Conservation (phyloP, 768 basidiomycete genomes). For the Leccinellum luteum region DNA sequence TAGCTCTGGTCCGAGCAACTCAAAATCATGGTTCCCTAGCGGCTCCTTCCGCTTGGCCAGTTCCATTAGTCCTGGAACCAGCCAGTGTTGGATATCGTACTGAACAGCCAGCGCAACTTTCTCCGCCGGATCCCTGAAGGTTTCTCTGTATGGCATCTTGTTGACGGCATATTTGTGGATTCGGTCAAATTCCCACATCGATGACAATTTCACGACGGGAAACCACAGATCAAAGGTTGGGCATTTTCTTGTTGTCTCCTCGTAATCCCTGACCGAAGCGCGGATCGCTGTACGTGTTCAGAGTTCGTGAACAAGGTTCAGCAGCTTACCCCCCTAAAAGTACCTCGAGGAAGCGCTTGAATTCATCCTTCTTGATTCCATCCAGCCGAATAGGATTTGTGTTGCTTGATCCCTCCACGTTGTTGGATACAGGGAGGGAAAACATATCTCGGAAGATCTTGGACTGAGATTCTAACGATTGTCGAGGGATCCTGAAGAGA, state of each 20-base stretch:
- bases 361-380: conserved; percentile 24
- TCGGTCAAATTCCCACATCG: conserved; percentile 36
- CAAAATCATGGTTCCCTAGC: conserved; percentile 13
- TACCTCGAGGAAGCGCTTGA: conserved; percentile 24
- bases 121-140: conserved; percentile 14
- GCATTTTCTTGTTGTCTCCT: background rate
- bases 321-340: conserved; percentile 20
- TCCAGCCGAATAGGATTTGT: conserved; percentile 23
- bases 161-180: conserved; percentile 31
- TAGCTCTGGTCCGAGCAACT: conserved; percentile 14
- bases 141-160: conserved; percentile 20
- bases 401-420: conserved; percentile 20
- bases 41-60: conserved; percentile 18
- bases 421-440: conserved; percentile 13
- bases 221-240: conserved; percentile 33
- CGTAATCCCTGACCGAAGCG: background rate
- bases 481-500: conserved; percentile 28
- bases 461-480: conserved; percentile 22
- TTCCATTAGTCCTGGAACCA: conserved; percentile 28
- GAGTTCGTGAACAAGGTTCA: background rate
- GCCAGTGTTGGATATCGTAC: conserved; percentile 35
- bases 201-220: conserved; percentile 38
- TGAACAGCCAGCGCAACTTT: conserved; percentile 31
- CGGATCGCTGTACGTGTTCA: background rate
- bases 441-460: conserved; percentile 27